These are phyloP conservation scores for Tetraselmis chui DNA, from an alignment of 139 green algal genomes.

Conservation along the genomic window DNA sequence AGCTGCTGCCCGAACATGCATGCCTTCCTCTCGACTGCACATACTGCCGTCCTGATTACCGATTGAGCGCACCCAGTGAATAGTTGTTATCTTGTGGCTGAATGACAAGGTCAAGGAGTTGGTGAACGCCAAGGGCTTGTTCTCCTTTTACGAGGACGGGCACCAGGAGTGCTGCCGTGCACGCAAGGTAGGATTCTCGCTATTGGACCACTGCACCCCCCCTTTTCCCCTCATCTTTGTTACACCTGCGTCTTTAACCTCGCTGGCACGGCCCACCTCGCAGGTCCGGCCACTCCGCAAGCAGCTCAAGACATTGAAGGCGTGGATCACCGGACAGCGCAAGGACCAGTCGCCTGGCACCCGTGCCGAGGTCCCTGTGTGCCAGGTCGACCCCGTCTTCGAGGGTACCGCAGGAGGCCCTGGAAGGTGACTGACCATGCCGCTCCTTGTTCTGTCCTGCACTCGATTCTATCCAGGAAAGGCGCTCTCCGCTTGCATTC, in stretches of 20 bases:
- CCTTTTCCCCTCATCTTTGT: too few relatives aligned
- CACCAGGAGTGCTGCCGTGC: slow-evolving; percentile 95
- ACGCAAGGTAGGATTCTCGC: slow-evolving; percentile 85
- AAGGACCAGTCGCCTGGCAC: slow-evolving; percentile 97
- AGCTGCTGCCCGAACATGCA: not conserved
- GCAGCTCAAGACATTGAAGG: slow-evolving; percentile 79
- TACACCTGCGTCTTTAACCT: not conserved
- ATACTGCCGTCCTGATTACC: too few relatives aligned
- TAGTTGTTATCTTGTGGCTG: too few relatives aligned
- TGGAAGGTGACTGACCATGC: not conserved
- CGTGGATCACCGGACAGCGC: slow-evolving; percentile 97
- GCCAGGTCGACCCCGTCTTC: slow-evolving; percentile 50
- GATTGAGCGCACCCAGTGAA: too few relatives aligned
- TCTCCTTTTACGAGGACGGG: slow-evolving; percentile 96
- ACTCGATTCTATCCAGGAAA: too few relatives aligned
- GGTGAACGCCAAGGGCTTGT: slow-evolving; percentile 94
- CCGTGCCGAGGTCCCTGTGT: slow-evolving; percentile 69
- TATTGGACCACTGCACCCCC: too few relatives aligned
- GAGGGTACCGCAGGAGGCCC: slow-evolving; percentile 25
- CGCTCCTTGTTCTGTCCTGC: too few relatives aligned
- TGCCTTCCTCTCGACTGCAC: not conserved
- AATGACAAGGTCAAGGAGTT: slow-evolving; percentile 74
- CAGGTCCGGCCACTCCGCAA: slow-evolving; percentile 79
- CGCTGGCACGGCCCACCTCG: not conserved
- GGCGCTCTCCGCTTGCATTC: too few relatives aligned